These are phyloP conservation scores for Blastobotrys malaysiensis DNA, from an alignment of 1,139 yeast species.

Conservation along the genomic window DNA sequence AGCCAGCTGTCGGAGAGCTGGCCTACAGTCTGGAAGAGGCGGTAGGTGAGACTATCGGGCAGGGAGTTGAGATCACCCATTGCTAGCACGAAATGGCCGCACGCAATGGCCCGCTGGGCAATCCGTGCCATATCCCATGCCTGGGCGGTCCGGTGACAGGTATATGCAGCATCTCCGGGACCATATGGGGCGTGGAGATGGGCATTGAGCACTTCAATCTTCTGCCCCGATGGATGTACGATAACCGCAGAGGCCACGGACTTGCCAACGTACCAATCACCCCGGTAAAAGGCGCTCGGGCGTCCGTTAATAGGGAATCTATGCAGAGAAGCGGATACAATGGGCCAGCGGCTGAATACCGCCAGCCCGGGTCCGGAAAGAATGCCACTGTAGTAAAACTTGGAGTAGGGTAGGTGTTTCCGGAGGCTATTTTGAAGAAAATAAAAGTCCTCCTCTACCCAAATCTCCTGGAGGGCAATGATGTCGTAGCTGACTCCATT, in stretches of 20 bases:
- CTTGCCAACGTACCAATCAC: conserved; percentile 98
- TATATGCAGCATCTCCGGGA: conserved; percentile 81
- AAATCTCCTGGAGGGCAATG: conserved; percentile 85
- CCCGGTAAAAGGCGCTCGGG: conserved; percentile 88
- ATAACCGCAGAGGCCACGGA: conserved; percentile 73
- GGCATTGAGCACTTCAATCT: conserved; percentile 76
- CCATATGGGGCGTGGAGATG: conserved; percentile 99
- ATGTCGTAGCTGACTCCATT: conserved; percentile 60
- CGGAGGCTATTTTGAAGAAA: conserved; percentile 47
- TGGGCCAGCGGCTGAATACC: conserved; percentile 76
- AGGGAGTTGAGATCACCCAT: conserved; percentile 91
- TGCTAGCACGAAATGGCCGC: conserved; percentile 80
- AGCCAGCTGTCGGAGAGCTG: conserved; percentile 83
- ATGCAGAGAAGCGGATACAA: conserved; percentile 68
- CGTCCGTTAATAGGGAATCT: conserved; percentile 91
- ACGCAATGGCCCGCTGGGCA: conserved; percentile 53
- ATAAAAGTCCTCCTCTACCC: conserved; percentile 85
- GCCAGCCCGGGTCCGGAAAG: conserved; percentile 92
- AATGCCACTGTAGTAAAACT: conserved; percentile 78
- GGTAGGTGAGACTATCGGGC: conserved; percentile 81
- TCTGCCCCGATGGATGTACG: conserved; percentile 46
- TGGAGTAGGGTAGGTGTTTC: conserved; percentile 52
- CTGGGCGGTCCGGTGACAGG: conserved; percentile 87
- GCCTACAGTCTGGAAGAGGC: conserved; percentile 64
- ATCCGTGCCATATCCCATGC: conserved; percentile 90